Evolutionary conservation across 164 flowering plant species (phyloP), one percentile per base, ranked within the genome.

Genomic region (Umbellularia californica): DNA sequence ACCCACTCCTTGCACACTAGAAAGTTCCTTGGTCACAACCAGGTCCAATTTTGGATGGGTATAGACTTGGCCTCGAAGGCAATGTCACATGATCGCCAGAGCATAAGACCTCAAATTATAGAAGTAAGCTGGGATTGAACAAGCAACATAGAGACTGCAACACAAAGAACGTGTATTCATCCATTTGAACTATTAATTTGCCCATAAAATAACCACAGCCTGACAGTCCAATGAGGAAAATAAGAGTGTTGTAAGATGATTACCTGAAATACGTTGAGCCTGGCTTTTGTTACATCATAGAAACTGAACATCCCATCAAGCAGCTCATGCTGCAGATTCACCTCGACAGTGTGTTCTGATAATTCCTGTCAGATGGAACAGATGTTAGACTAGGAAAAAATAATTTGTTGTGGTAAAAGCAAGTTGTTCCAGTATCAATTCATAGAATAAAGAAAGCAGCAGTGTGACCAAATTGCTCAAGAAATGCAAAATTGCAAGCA

Each of bases 221-320:
- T 55, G n/a, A 55, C n/a, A 55, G n/a, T 55, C n/a, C n/a, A 55
- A 4, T 15, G 7, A 55, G 60, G 60, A 55, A 20, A 55, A 13
- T 15, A 55, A 55, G n/a, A 3, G n/a, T 14, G 15, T 13, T 55
- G 60, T 14, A 55, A 55, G 20, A 20, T 55, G n/a, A 2, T 7
- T 74, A 95, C 98, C 99, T 95, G 98, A 79, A 90, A 93, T 72
- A 95, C 83, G 78, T 88, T 83, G 58, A 95, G 92, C 15, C 41
- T 88, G 69, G 93, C 90, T 72, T 66, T 88, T 24, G 88, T 91
- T 50, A 92, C 83, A 82, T 94, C 98, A 79, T 93, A 96, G 84
- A 94, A 94, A 71, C 93, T 90, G 77, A 92, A 94, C 74, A 87
- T 78, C 76, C 90, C 97, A 76, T 93, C 97, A 41, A 94, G 85